Conservation (phyloP, 139 green algal species). For the Penium margaritaceum region DNA sequence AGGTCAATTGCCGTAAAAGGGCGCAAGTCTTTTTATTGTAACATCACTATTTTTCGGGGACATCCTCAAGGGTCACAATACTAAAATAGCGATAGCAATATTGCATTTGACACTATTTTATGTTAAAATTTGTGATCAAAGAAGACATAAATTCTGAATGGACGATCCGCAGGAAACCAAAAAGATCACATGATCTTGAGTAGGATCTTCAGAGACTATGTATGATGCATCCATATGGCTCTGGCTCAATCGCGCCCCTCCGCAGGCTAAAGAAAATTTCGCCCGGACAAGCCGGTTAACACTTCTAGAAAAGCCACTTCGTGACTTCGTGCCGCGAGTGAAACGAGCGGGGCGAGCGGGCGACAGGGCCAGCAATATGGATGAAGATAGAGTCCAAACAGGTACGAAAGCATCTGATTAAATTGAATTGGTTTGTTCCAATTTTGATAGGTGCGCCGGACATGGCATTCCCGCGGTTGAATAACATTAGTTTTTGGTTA, state of each 20-base stretch:
- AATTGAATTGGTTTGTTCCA: constrained; percentile 28
- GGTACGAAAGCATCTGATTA: neutral
- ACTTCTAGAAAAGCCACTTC: too few species aligned
- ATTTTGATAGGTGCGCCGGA: constrained; percentile 26
- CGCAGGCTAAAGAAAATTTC: too few species aligned
- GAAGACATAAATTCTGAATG: neutral
- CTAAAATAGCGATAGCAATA: neutral
- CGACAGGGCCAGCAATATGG: neutral
- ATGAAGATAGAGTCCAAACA: constrained; percentile 6
- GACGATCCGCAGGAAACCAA: constrained; percentile 1
- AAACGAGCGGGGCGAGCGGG: neutral
- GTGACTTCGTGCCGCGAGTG: too few species aligned
- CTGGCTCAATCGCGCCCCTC: too few species aligned
- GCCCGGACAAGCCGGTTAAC: too few species aligned
- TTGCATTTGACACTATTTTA: neutral
- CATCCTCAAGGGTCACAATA: constrained; percentile 2
- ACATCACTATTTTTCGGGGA: constrained; percentile 8
- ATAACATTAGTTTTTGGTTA: constrained; percentile 34
- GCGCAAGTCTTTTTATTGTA: constrained; percentile 1
- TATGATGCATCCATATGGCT: constrained; percentile 2
- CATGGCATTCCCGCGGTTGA: constrained; percentile 29
- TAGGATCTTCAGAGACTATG: neutral
- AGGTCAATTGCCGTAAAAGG: constrained; percentile 10
- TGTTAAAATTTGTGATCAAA: neutral
- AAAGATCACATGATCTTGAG: neutral